phyloP scores from a whole-genome alignment of 331 rosid genomes.

The Rosa hybrid region DNA sequence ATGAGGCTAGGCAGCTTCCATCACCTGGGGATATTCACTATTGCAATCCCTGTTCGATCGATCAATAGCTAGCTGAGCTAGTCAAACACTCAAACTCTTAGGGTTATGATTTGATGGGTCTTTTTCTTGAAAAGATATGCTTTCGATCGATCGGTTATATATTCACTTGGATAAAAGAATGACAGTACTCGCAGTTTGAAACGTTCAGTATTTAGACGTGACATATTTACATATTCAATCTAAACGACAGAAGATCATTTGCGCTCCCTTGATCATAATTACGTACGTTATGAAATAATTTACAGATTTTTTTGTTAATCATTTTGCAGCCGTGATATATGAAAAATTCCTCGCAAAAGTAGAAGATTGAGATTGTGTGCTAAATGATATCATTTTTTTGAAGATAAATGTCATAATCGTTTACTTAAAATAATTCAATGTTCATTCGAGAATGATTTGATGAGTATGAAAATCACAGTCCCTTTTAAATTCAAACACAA shows the following conservation, averaged over 20 bases:
- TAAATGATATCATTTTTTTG: background rate
- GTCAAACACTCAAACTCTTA: conserved; percentile 12
- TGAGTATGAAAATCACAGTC: background rate
- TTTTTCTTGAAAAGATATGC: background rate
- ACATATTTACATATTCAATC: background rate
- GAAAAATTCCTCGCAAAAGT: background rate
- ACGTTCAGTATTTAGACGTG: background rate
- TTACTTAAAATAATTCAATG: too few relatives aligned
- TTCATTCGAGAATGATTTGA: background rate
- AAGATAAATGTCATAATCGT: background rate
- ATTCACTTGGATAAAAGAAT: background rate
- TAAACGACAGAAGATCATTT: background rate
- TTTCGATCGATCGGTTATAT: background rate
- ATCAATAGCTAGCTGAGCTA: background rate
- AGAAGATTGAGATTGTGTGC: background rate
- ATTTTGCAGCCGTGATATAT: background rate
- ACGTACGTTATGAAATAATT: background rate
- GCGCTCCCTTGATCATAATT: background rate
- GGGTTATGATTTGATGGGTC: background rate
- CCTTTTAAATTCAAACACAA: background rate
- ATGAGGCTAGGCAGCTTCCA: background rate
- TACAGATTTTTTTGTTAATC: background rate
- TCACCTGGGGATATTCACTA: background rate
- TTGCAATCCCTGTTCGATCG: background rate
- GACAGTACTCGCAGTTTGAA: background rate